Base-by-base conservation (phyloP, 1,284 basidiomycete genomes). In the Xerocomus amazonicus region DNA sequence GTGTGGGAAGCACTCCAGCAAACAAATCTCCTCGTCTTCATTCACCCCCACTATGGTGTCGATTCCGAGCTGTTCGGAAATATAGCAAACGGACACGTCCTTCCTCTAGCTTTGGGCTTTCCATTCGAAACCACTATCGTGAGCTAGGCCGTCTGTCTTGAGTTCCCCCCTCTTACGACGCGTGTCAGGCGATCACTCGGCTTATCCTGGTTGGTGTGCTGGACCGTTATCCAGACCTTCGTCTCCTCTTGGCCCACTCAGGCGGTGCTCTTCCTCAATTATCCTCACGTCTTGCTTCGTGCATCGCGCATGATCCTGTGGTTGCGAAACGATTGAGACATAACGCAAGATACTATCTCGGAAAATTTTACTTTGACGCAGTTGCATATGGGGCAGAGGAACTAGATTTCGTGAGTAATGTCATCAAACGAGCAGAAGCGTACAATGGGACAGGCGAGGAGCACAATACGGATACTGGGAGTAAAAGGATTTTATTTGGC, bases 71-170 rank as follows among this genome's bases (percentile, higher is more conserved):
- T 78, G 10, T 92, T 85, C 76, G 91, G 90, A 2, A 75, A 80
- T 46, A 79, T 74, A 53, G 79, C 84, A 47, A 91, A 93, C 58
- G 91, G 91, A 0, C 90, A 93, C 56, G 91, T 92, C 29, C 77
- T 93, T 19, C 87, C 90, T 2, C 78, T 93, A 43, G 89, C 90
- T 0, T 74, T 93, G 12, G 90, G 91, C 1, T 92, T 93, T 68
- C 91, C 91, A 1, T 87, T 93, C 59, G 91, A 93, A 69, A 93
- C 90, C 16, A 91, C 91, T 2, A 83, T 83, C 28, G 90, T 90
- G 59, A 66, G 83, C 68, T n/a, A 38, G 13, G 9, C 28, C 33
- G 7, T 23, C 47, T 31, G 37, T 47, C 43, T 47, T 13, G 47
- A 23, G 37, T 41, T 16, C 32, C 29, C 28, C 5, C n/a, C 31